Percentiles rank a stretch among this genome's conserved stretches.
These are phyloP conservation scores for Scytalidium lignicola DNA, from an alignment of 2,329 filamentous ascomycete genomes.

Conservation along the genomic window DNA sequence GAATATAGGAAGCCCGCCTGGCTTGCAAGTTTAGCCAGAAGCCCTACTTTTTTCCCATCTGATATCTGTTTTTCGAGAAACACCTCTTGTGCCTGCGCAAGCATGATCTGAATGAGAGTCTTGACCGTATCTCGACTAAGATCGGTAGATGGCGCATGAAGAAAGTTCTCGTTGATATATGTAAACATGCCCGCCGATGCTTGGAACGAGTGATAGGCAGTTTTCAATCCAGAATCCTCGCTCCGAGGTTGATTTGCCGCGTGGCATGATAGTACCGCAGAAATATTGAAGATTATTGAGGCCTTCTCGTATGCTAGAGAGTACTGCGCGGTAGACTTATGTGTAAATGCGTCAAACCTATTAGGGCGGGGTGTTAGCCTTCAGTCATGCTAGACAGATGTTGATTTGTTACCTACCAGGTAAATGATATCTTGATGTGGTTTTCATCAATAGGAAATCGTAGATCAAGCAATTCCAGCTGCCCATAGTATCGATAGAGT, in stretches of 20 bases:
- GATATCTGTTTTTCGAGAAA: conserved; percentile 94
- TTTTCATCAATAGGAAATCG: conserved; percentile 97
- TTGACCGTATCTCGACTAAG: conserved; percentile 94
- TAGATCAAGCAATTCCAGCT: conserved; percentile 89
- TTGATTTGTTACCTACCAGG: conserved; percentile 58
- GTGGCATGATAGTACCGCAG: conserved; percentile 92
- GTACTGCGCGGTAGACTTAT: conserved; percentile 95
- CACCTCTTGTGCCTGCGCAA: conserved; percentile 94
- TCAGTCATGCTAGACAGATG: background rate
- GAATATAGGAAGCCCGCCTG: conserved; percentile 85
- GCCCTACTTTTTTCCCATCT: conserved; percentile 86
- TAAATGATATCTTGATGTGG: conserved; percentile 98
- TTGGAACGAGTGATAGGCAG: conserved; percentile 96
- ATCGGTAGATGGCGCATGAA: conserved; percentile 95
- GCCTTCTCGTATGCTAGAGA: conserved; percentile 97
- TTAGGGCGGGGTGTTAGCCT: conserved; percentile 10
- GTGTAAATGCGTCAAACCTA: conserved; percentile 99
- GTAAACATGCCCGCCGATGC: conserved; percentile 99
- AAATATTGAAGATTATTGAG: conserved; percentile 99
- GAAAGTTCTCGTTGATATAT: conserved; percentile 99
- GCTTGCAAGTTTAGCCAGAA: conserved; percentile 88
- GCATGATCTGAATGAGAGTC: conserved; percentile 84
- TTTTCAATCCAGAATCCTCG: conserved; percentile 90
- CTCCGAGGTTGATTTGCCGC: conserved; percentile 87
- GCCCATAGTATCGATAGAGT: conserved; percentile 94